Base-by-base conservation (phyloP, 1,139 yeast genomes). In the Suhomyces chickasaworum region DNA sequence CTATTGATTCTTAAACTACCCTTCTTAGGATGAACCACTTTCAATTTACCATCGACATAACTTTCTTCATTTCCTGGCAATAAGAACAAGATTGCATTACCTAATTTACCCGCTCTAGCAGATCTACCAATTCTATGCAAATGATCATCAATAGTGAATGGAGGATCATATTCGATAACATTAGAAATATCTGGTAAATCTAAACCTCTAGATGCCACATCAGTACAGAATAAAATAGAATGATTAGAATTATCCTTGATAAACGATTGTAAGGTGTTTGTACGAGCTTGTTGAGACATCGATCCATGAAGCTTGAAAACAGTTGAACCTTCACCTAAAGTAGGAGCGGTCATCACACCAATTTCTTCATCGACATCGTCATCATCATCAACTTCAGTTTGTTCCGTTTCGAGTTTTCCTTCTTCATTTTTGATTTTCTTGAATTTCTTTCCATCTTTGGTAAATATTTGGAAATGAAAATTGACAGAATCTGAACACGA, bases 401-500 rank as follows among this genome's bases (percentile, higher is more conserved):
- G 56, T 7, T 50, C 50, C 13, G 53, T 51, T 37, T 57, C 65
- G 7, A 55, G 41, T 50, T 59, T 58, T 2, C 60, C 64, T 34
- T 67, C 71, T 40, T 58, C 58, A 40, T 63, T 60, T 47, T 59
- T 63, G 41, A 47, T 64, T 65, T 56, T 69, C 56, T 55, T 66
- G 20, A 71, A 67, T 31, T 68, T 64, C 45, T 69, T 68, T 10
- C 86, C 86, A 10, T 71, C 71, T 48, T 83, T 65, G 3, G 95
- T 77, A 56, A 91, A 83, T 0, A 83, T 85, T 42, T 81, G 80
- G 64, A 83, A 89, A 66, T 93, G 97, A 69, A 87, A 93, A 56
- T 93, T 90, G 18, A 95, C 98, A 12, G 97, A 87, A 61, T 93
- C 98, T 0, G 98, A 84, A 68, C 99, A 93, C 7, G 97, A 87